Evolutionary conservation across 2,329 filamentous ascomycete species (phyloP).

Genomic region (Colletotrichum liaoningense): DNA sequence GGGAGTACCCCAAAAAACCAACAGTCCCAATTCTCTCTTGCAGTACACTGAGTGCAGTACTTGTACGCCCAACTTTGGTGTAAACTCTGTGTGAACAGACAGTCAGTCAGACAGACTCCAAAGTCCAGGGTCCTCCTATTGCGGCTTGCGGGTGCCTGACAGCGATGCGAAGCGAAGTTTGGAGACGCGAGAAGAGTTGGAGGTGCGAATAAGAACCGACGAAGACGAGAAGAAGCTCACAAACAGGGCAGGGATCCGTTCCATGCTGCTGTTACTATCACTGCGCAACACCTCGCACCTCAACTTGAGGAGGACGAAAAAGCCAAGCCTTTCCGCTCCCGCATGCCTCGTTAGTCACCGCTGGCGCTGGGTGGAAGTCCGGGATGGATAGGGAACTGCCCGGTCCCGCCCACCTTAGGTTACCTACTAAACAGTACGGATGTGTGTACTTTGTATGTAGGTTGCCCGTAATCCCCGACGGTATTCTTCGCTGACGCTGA

Average conservation of each 20-base stretch:
- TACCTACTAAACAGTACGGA: too few relatives aligned
- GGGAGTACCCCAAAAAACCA: background rate
- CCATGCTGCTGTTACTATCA: conserved; percentile 17
- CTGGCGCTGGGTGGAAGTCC: background rate
- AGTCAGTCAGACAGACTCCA: background rate
- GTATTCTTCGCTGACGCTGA: background rate
- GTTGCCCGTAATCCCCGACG: too few relatives aligned
- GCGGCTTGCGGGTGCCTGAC: conserved; percentile 5
- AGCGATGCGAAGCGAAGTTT: background rate
- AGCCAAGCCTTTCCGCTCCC: conserved; percentile 20
- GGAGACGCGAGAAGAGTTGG: conserved; percentile 2
- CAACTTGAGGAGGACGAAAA: background rate
- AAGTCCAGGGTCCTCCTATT: conserved; percentile 21
- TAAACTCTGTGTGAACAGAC: background rate
- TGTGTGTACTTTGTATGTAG: too few relatives aligned
- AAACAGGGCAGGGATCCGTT: background rate
- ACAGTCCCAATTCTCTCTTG: background rate
- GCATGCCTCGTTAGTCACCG: background rate
- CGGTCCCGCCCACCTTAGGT: background rate
- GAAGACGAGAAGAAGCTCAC: background rate
- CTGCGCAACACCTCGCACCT: conserved; percentile 2
- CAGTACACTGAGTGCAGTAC: background rate
- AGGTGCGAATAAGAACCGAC: conserved; percentile 9
- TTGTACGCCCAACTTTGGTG: background rate
- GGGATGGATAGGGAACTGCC: background rate